These are phyloP conservation scores for Echites panduratus DNA, from an alignment of 257 asterid species.

Conservation along the genomic window DNA sequence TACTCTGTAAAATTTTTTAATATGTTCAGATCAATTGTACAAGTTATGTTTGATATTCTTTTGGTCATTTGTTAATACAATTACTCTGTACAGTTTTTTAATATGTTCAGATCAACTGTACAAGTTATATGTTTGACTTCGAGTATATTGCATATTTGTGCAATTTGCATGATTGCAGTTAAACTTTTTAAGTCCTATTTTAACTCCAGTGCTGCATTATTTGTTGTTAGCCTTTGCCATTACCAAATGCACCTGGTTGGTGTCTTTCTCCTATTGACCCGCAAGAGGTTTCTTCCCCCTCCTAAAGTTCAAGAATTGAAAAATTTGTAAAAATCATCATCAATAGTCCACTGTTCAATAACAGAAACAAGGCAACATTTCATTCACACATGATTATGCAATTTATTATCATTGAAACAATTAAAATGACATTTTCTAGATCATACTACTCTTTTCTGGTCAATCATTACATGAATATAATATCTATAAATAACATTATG, in stretches of 20 bases:
- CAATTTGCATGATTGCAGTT: background rate
- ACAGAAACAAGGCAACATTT: background rate
- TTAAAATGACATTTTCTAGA: background rate
- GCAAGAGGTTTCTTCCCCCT: conserved; percentile 42
- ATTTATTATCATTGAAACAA: background rate
- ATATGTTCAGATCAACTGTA: background rate
- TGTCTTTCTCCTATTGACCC: conserved; percentile 95
- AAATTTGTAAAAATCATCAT: no score
- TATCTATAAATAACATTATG: background rate
- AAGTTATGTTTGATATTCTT: no score
- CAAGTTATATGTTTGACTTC: no score
- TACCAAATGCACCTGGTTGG: conserved; percentile 81
- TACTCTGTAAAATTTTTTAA: no score
- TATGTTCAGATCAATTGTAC: no score
- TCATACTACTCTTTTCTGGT: background rate
- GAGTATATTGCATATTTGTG: background rate
- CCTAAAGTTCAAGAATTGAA: conserved; percentile 39
- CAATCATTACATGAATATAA: background rate
- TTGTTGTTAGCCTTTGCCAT: background rate
- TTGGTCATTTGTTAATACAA: no score
- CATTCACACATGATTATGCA: background rate
- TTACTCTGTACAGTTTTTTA: background rate
- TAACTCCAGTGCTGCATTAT: background rate
- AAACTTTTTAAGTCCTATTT: conserved; percentile 28
- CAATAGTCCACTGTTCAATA: no score